Percentiles rank a stretch among this genome's conserved stretches.
Conservation (phyloP, 345 rosid genomes). For the Theobroma cacao region DNA sequence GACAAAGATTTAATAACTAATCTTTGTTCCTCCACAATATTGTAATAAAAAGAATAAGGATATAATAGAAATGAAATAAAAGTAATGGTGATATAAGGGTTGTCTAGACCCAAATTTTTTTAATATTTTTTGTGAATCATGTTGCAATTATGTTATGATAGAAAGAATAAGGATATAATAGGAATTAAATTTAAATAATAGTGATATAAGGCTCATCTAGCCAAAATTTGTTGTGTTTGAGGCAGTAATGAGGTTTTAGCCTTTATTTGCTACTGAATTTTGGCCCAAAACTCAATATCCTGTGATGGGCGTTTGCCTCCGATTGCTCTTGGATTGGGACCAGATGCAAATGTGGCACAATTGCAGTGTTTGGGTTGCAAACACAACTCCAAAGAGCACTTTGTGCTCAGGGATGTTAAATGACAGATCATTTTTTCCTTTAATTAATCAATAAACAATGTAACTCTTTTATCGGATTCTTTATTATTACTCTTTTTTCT, state of each 20-base stretch:
- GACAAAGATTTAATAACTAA: too few relatives aligned
- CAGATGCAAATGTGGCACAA: neutral
- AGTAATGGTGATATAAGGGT: neutral
- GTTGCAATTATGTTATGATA: neutral
- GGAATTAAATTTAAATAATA: neutral
- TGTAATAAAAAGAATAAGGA: neutral
- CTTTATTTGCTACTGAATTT: neutral
- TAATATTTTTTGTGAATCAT: too few relatives aligned
- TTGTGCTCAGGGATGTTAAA: neutral
- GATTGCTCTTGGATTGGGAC: neutral
- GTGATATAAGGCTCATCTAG: neutral
- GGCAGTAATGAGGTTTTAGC: neutral
- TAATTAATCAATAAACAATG: neutral
- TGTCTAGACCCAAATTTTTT: neutral
- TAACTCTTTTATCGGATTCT: neutral
- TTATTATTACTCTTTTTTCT: too few relatives aligned
- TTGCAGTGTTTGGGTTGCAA: neutral
- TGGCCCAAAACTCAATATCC: neutral
- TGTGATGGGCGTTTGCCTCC: neutral
- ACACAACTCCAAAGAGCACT: neutral
- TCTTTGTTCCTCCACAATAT: neutral
- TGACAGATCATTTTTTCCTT: neutral
- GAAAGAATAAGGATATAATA: neutral
- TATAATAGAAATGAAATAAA: too few relatives aligned
- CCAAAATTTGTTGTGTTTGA: neutral